Conservation (phyloP, 1,139 yeast genomes). For the Geotrichum phurueaensis region DNA sequence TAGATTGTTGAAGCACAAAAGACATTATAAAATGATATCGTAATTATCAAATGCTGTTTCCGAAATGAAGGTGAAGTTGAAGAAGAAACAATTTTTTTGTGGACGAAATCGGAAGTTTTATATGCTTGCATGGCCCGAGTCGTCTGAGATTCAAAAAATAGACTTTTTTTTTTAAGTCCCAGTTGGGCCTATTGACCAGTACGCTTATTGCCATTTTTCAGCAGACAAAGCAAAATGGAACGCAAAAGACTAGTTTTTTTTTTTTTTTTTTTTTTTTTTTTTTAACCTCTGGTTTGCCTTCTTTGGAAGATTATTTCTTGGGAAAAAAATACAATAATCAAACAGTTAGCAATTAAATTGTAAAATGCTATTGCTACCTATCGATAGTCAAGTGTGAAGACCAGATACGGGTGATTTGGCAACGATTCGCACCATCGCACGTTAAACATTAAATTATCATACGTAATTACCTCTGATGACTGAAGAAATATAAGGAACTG, state of each 20-base stretch:
- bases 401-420: too few species aligned
- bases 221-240: too few species aligned
- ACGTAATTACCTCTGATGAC: not conserved
- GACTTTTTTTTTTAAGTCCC: not conserved
- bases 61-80: not conserved
- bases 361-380: too few species aligned
- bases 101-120: not conserved
- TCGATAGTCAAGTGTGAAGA: too few species aligned
- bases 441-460: not conserved
- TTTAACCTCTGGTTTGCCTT: too few species aligned
- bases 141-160: not conserved
- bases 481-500: not conserved
- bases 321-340: too few species aligned
- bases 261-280: too few species aligned
- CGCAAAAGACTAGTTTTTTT: too few species aligned
- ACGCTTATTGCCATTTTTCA: too few species aligned
- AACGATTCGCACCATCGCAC: not conserved
- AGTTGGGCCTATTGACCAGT: too few species aligned
- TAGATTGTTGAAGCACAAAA: not conserved
- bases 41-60: not conserved
- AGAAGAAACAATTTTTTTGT: not conserved
- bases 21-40: not conserved
- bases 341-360: too few species aligned
- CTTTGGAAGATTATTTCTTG: too few species aligned
- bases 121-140: not conserved